Evolutionary conservation across 2,329 filamentous ascomycete genomes (phyloP), one percentile per base, ranked within the genome.

Genomic region (Talaromyces atroroseus): DNA sequence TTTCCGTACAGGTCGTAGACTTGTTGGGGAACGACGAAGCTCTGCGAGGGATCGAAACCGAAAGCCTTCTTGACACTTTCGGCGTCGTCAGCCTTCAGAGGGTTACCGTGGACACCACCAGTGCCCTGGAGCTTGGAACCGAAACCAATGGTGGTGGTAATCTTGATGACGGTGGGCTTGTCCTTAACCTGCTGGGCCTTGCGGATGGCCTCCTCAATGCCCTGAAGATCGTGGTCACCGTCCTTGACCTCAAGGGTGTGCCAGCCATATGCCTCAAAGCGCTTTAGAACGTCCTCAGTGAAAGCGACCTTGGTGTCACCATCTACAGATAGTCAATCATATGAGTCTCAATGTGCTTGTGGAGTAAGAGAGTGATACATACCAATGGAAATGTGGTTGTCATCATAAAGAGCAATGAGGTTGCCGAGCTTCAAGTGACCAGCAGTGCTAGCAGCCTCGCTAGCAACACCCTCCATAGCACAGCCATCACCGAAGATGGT

Each of bases 351-450:
- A 23, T 56, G n/a, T n/a, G n/a, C n/a, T 54, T 56, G 26, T 21
- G 16, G 51, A 18, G 4, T 36, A 20, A 16, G 23, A 24, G 36
- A 40, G 11, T 14, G 12, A 21, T 50, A 59, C 81, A 72, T 71
- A 86, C 84, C 83, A 67, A 86, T 86, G 64, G 84, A 95, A 72
- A 99, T 97, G 76, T 96, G 89, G 85, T 99, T 99, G 82, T 99
- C 94, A 73, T 99, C 94, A 77, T 92, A 99, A 78, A 99, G 83
- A 76, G 84, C 86, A 77, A 97, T 97, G 71, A 99, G 82, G 83
- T 97, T 99, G 73, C 92, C 94, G 63, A 99, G 86, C 83, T 97
- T 89, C 76, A 97, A 83, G 81, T 99, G 94, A 71, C 94, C 94
- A 66, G 94, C 94, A 66, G 91, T 83, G 60, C 91, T 96, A 66